Evolutionary conservation across 495 filamentous ascomycete species (phyloP), one percentile per base, ranked within the genome.

Genomic region (Aspergillus ellipticus): DNA sequence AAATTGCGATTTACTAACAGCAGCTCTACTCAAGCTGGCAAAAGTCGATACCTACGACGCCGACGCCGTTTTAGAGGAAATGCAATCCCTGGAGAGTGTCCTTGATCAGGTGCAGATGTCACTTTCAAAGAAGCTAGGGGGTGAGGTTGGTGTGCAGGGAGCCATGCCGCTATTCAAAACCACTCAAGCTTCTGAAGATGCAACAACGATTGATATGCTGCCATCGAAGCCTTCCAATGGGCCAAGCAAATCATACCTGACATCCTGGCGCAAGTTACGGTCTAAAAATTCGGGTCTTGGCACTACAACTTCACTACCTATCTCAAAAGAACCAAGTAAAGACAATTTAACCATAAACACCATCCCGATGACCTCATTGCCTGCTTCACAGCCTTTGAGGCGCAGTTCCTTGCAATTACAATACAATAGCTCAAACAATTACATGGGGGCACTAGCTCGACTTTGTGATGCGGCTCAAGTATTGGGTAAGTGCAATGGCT

Each of bases 381-480:
- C 84, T 41, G 84, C 80, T 20, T 79, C 81, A 33, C 83, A 82
- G 16, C 73, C 74, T 55, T 70, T 80, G 4, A 87, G 86, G 73
- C 81, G 90, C 51, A 86, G 92, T 70, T 71, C 90, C 4, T 77
- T 76, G 9, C 81, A 80, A 16, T 77, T 90, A 21, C 76, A 83
- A 51, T 94, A 90, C 62, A 79, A 82, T 35, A 95, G 95, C 5
- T 90, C 90, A 6, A 89, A 97, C 71, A 84, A 86, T 58, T 98
- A 97, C 65, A 96, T 96, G 88, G 83, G 85, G 50, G 86, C 90
- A 56, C 79, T 99, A 71, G 93, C 92, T 63, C 85, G 88, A 59
- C 75, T 99, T 57, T 99, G 92, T 68, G 94, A 99, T 76, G 90
- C 92, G 56, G 95, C 85, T 59, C 95, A 97, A 75, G 81, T 92